Percentiles rank a stretch among this genome's conserved stretches.
Evolutionary conservation across 495 filamentous ascomycete genomes (phyloP).

Genomic region (Lophiotrema nucula): DNA sequence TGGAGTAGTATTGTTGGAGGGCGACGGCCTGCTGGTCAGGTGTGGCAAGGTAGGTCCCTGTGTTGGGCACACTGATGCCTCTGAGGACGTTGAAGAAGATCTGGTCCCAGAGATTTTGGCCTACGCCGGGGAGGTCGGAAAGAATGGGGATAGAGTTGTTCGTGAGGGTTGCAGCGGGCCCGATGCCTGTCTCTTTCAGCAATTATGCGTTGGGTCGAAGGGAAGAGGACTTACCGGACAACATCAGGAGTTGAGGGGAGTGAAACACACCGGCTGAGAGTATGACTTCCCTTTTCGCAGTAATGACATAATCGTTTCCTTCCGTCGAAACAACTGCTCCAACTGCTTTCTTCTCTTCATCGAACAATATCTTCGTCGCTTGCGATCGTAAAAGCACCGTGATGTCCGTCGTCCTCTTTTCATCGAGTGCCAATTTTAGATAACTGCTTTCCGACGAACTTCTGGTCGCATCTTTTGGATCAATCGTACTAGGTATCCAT

Average conservation of each 20-base stretch:
- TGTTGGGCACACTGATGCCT: conserved; percentile 18
- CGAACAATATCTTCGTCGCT: conserved; percentile 49
- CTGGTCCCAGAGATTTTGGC: conserved; percentile 39
- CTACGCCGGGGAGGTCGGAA: conserved; percentile 58
- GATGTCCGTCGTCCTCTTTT: neutral
- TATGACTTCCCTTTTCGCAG: conserved; percentile 56
- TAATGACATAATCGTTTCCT: conserved; percentile 42
- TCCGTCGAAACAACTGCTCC: conserved; percentile 49
- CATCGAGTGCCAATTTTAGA: neutral
- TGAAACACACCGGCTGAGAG: conserved; percentile 52
- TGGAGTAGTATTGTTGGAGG: conserved; percentile 4
- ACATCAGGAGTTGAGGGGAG: conserved; percentile 34
- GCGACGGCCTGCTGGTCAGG: neutral
- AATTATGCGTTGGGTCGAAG: neutral
- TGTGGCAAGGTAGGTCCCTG: neutral
- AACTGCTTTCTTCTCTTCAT: conserved; percentile 45
- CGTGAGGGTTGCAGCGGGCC: conserved; percentile 49
- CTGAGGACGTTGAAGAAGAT: conserved; percentile 18
- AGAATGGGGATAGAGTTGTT: conserved; percentile 52
- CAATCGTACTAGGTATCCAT: neutral
- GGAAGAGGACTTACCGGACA: conserved; percentile 22
- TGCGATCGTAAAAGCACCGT: conserved; percentile 43
- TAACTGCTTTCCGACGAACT: conserved; percentile 3
- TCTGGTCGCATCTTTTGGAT: conserved; percentile 7
- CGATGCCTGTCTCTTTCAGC: conserved; percentile 48